phyloP scores from a whole-genome alignment of 2,329 filamentous ascomycete species.

The Sarocladiaceae sp. region DNA sequence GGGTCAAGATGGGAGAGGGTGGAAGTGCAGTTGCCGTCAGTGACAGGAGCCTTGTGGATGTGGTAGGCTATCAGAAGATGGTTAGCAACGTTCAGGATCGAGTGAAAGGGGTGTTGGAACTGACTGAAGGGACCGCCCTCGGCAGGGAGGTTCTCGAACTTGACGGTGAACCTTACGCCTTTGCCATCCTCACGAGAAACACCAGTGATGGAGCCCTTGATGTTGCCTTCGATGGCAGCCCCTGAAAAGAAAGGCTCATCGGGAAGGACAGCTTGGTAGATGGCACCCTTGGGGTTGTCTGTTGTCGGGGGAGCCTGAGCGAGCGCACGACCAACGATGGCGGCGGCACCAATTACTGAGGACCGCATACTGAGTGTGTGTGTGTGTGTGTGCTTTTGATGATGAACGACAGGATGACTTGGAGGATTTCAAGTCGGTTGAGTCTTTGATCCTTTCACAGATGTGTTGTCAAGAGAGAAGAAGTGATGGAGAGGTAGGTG shows the following conservation, averaged over 20 bases:
- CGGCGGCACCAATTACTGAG: slow-evolving; percentile 19
- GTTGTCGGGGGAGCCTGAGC: slow-evolving; percentile 43
- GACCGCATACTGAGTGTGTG: slow-evolving; percentile 16
- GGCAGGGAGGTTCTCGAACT: slow-evolving; percentile 52
- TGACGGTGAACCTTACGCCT: slow-evolving; percentile 49
- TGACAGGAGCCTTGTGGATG: slow-evolving; percentile 62
- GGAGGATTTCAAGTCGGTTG: too few relatives aligned
- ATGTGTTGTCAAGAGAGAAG: too few relatives aligned
- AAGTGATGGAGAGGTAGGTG: too few relatives aligned
- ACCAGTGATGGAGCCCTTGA: slow-evolving; percentile 47
- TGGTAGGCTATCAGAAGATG: slow-evolving; percentile 55
- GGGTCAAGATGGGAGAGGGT: slow-evolving; percentile 68
- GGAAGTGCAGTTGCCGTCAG: slow-evolving; percentile 63
- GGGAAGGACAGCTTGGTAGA: slow-evolving; percentile 52
- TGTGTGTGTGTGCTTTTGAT: slow-evolving; percentile 2
- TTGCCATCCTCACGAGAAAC: slow-evolving; percentile 39
- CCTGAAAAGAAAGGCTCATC: slow-evolving; percentile 43
- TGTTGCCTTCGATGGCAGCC: slow-evolving; percentile 41
- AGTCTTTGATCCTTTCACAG: too few relatives aligned
- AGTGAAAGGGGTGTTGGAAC: slow-evolving; percentile 16
- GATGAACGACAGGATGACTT: too few relatives aligned
- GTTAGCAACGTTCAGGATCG: slow-evolving; percentile 9
- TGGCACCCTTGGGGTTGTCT: slow-evolving; percentile 48
- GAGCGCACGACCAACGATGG: slow-evolving; percentile 20
- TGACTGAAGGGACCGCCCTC: slow-evolving; percentile 54